Evolutionary conservation across 352 stramenopile genomes (phyloP).

Genomic region (Phytophthora hybrid): DNA sequence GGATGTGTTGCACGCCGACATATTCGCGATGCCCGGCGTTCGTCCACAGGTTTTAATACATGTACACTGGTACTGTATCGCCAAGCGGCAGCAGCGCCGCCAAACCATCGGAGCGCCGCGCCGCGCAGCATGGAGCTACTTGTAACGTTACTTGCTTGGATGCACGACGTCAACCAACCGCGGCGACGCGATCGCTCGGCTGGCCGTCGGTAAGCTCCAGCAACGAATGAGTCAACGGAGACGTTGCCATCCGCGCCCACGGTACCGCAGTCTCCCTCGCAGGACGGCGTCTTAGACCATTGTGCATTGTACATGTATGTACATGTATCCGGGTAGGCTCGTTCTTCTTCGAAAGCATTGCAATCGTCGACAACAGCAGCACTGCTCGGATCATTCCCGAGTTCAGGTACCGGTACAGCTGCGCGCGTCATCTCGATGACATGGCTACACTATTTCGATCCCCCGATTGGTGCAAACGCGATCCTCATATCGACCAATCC

Average conservation of each 20-base stretch:
- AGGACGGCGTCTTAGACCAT: no score
- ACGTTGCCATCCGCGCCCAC: no score
- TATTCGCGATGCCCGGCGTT: neutral
- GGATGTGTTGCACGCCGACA: neutral
- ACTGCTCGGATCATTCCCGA: no score
- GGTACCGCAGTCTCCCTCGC: no score
- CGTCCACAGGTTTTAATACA: neutral
- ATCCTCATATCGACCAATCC: slow-evolving; percentile 2
- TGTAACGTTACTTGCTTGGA: neutral
- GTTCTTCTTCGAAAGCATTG: no score
- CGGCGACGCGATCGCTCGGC: no score
- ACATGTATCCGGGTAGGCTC: no score
- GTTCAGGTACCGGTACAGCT: no score
- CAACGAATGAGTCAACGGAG: no score
- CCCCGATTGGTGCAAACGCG: neutral
- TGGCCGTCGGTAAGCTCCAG: no score
- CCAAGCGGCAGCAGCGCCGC: neutral
- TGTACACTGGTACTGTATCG: neutral
- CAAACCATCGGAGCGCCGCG: neutral
- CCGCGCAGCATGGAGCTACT: neutral
- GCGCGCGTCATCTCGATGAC: no score
- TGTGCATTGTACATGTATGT: no score
- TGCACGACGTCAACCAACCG: neutral
- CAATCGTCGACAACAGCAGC: neutral
- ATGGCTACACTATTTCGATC: neutral